Evolutionary conservation across 495 filamentous ascomycete species (phyloP), one percentile per base, ranked within the genome.

Genomic region (Penicillium atrosanguineum): DNA sequence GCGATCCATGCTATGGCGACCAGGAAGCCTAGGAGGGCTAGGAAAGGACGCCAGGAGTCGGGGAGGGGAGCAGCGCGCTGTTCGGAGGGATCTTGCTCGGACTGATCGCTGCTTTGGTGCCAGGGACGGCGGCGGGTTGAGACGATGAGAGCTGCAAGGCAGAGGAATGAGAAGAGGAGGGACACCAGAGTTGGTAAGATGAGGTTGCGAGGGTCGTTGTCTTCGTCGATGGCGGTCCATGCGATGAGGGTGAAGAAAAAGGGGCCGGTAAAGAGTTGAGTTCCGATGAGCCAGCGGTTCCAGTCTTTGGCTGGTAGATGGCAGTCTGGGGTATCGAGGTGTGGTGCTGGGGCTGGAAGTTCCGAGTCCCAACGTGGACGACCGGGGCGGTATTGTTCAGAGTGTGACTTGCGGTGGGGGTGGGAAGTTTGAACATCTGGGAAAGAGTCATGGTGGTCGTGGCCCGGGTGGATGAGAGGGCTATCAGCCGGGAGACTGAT

Each of bases 1-100:
- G 87, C 90, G 55, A 99, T 97, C 95, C 95, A 99, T 21, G 89
- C 85, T 21, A 97, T 92, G 49, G 83, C 80, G 50, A 99, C 93
- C 8, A 86, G 69, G 65, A 99, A 99, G n/a, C 95, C 95, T 0
- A 92, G 72, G 59, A 95, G 88, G 68, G 90, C 92, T 39, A 97
- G 79, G 12, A 91, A 67, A 39, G 83, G 83, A 29, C 90, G 85
- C 72, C 87, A 89, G 47, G 76, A 47, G 70, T 7, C 29, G 42
- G 81, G 89, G 44, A 79, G 84, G 67, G 74, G 59, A 69, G 70
- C 12, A 77, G 72, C 21, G 29, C 21, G n/a, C 20, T 51, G 12
- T 26, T 60, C 52, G 45, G 31, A 21, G 4, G 44, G 40, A 11
- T 48, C 46, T 2, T 44, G 21, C 15, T 20, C 9, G 21, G 52